Evolutionary conservation across 2,329 filamentous ascomycete species (phyloP).

Genomic region (Aureobasidium vineae): DNA sequence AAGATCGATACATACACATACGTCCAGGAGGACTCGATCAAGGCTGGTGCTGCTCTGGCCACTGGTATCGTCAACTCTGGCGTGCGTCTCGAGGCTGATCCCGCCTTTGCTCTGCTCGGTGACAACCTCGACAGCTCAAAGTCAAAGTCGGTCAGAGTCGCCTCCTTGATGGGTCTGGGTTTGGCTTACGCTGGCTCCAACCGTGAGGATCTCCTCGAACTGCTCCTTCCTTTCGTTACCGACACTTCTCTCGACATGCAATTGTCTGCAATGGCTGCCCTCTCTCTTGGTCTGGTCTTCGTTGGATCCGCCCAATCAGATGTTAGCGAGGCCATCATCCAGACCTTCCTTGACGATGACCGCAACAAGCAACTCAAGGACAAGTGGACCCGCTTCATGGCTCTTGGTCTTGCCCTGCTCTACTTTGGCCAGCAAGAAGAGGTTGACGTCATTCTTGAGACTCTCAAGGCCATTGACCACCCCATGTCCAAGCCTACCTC

Average conservation of each 20-base stretch:
- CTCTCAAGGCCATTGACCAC: slow-evolving; percentile 93
- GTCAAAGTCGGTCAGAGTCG: slow-evolving; percentile 72
- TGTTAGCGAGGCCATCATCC: slow-evolving; percentile 87
- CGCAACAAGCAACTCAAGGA: slow-evolving; percentile 87
- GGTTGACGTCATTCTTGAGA: slow-evolving; percentile 97
- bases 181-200: slow-evolving; percentile 93
- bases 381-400: slow-evolving; percentile 98
- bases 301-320: slow-evolving; percentile 90
- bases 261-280: slow-evolving; percentile 90
- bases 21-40: slow-evolving; percentile 75
- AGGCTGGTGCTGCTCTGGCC: slow-evolving; percentile 86
- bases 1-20: slow-evolving; percentile 96
- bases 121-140: slow-evolving; percentile 79
- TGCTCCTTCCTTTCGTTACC: slow-evolving; percentile 80
- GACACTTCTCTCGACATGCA: slow-evolving; percentile 90
- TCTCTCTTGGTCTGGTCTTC: slow-evolving; percentile 85
- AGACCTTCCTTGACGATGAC: slow-evolving; percentile 90
- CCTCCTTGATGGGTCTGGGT: slow-evolving; percentile 93
- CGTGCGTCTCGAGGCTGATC: slow-evolving; percentile 84
- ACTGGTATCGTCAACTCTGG: slow-evolving; percentile 96
- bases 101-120: slow-evolving; percentile 79
- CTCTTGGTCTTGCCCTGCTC: slow-evolving; percentile 84
- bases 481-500: slow-evolving; percentile 96
- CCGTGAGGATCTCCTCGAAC: slow-evolving; percentile 81
- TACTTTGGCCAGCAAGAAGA: slow-evolving; percentile 98